Evolutionary conservation across 495 filamentous ascomycete species (phyloP), one percentile per base, ranked within the genome.

Genomic region (Lophiostoma macrostomum): DNA sequence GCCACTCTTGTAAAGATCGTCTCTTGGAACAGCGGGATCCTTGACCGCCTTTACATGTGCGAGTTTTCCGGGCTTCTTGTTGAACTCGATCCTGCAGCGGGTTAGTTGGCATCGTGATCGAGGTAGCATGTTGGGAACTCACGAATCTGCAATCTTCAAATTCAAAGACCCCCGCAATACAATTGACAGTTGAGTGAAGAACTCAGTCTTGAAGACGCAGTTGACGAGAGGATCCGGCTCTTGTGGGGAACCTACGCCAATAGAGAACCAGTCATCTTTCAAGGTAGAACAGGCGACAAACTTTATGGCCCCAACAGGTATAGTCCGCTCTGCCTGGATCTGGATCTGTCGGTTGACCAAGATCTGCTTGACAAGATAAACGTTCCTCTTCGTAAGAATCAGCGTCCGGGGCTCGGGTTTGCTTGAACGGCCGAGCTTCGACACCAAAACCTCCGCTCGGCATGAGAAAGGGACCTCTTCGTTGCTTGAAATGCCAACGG

Each of bases 51-150:
- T 97, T 58, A 99, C 83, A 2, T 78, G 61, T 35, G 88, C 82
- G 63, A 87, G 77, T 74, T 99, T 99, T 28, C 90, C 89, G 3
- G 94, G 94, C 73, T 99, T 99, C 80, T 97, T 99, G 64, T 91
- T 90, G 69, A 93, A 99, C 66, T 96, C 89, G 65, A 99, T 91
- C 1, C 75, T 80, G 14, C 13, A n/a, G 31, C 12, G 28, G 5
- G 60, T 76, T 62, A 75, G 70, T 32, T 22, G 34, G 10, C 12
- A 2, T 25, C 1, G 23, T 7, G 10, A 23, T 34, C 18, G 20
- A 31, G 7, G 3, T 54, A 5, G n/a, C n/a, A n/a, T n/a, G n/a
- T n/a, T n/a, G n/a, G n/a, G 5, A 50, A 69, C 74, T 70, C 66
- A 78, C 71, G 78, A 78, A 25, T 91, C 83, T 13, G 73, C 80